phyloP scores from a whole-genome alignment of 805 yeast species.

The Myxozyma sirexii region DNA sequence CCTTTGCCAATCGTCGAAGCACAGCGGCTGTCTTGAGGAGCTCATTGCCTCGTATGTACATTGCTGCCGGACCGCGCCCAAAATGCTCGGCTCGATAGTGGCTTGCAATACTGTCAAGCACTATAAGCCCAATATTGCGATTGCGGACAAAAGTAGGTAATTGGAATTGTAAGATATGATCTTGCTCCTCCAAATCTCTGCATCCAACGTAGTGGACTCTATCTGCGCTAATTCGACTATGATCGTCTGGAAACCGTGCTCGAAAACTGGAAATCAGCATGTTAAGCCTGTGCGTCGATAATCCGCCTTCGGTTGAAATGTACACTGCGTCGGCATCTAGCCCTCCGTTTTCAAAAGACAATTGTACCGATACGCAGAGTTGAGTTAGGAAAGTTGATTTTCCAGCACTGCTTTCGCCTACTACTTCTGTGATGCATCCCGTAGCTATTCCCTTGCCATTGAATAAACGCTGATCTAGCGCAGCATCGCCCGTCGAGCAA shows the following conservation, averaged over 20 bases:
- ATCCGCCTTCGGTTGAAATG: constrained; percentile 74
- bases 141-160: constrained; percentile 59
- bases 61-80: constrained; percentile 38
- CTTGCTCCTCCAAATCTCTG: constrained; percentile 69
- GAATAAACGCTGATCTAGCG: constrained; percentile 53
- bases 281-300: constrained; percentile 67
- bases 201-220: constrained; percentile 60
- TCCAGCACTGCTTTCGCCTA: constrained; percentile 77
- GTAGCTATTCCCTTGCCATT: constrained; percentile 56
- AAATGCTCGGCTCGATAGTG: constrained; percentile 64
- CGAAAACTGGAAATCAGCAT: constrained; percentile 48
- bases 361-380: constrained; percentile 60
- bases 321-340: constrained; percentile 56
- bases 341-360: constrained; percentile 53
- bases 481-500: constrained; percentile 57
- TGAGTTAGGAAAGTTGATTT: constrained; percentile 81
- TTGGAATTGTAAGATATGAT: constrained; percentile 69
- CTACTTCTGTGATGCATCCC: constrained; percentile 68
- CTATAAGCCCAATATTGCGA: constrained; percentile 54
- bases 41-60: constrained; percentile 39
- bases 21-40: constrained; percentile 47
- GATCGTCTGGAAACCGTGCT: constrained; percentile 31
- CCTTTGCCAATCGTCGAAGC: constrained; percentile 53
- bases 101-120: constrained; percentile 76
- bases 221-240: constrained; percentile 33